Base-by-base conservation (phyloP, 2,329 filamentous ascomycete genomes). In the Talaromyces sp. region DNA sequence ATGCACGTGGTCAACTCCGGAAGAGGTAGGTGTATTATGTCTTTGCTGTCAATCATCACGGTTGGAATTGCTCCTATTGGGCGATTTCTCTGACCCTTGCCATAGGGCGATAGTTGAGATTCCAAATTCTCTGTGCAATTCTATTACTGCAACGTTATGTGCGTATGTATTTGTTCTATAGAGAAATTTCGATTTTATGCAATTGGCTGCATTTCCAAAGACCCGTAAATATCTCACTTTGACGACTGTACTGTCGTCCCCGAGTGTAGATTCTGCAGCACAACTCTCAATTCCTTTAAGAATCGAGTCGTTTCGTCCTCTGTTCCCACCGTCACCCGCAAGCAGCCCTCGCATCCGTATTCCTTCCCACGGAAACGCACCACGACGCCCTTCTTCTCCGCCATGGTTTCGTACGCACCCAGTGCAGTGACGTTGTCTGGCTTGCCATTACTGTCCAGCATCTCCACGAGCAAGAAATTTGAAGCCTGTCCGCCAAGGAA, bases 301-400 rank as follows among this genome's bases (percentile, higher is more conserved):
- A 98, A 91, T 62, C 87, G 83, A 27, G 87, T 88, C 9, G 96
- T 90, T 76, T 99, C 95, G 1, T 85, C 78, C 73, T 96, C 90
- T 0, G 93, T 98, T 17, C 95, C 95, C 13, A 99, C 86, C 0
- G 95, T 99, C 66, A 98, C 91, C 59, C 95, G 85, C 73, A 99
- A 77, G 70, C 93, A 97, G 0, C 93, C 95, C 49, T 88, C 75
- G 72, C 95, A 99, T 4, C 93, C 93, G 65, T 89, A 81, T 80
- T 99, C 95, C 78, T 93, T 96, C 54, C 95, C 95, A 67, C 95
- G 83, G 76, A 98, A 99, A 58, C 95, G 82, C 4, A 98, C 93
- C 7, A 99, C 93, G 0, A 99, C 93, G 0, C 93, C 92, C 72
- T 86, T 88, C 46, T 86, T 84, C 80, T 96, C 91, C 0, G 95